Evolutionary conservation across 192 early-diverging fungal species (phyloP).

Genomic region (Coemansia sp.): DNA sequence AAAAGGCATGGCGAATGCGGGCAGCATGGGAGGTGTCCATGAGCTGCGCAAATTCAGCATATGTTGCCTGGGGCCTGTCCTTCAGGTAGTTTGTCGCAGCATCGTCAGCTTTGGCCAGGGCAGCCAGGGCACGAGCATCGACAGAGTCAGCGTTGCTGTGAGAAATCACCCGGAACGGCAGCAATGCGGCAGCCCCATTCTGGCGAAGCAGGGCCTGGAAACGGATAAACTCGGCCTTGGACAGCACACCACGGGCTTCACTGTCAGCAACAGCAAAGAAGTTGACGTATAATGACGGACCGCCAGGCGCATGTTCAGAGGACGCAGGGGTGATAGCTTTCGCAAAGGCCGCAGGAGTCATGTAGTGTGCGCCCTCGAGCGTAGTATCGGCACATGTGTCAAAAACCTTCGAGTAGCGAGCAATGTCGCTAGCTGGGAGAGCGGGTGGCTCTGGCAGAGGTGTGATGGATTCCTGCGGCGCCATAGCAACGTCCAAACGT

Average conservation of each 20-base stretch:
- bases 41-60: slow-evolving; percentile 48
- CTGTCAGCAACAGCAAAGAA: slow-evolving; percentile 57
- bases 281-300: slow-evolving; percentile 19
- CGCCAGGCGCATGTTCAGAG: neutral
- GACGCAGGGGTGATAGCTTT: slow-evolving; percentile 33
- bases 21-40: slow-evolving; percentile 28
- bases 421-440: slow-evolving; percentile 31
- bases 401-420: slow-evolving; percentile 44
- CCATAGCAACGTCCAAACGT: neutral
- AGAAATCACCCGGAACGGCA: slow-evolving; percentile 51
- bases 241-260: slow-evolving; percentile 34
- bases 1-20: slow-evolving; percentile 43
- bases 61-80: slow-evolving; percentile 18
- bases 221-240: slow-evolving; percentile 53
- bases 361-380: slow-evolving; percentile 32
- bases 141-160: slow-evolving; percentile 8
- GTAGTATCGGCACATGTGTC: slow-evolving; percentile 41
- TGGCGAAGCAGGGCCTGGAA: slow-evolving; percentile 54
- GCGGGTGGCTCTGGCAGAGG: neutral
- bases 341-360: slow-evolving; percentile 51
- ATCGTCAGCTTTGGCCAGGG: slow-evolving; percentile 17
- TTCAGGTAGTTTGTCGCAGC: slow-evolving; percentile 27
- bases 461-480: neutral
- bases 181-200: slow-evolving; percentile 55
- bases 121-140: slow-evolving; percentile 9